Evolutionary conservation across 345 rosid genomes (phyloP), one percentile per base, ranked within the genome.

Genomic region (Fremontodendron californicum): DNA sequence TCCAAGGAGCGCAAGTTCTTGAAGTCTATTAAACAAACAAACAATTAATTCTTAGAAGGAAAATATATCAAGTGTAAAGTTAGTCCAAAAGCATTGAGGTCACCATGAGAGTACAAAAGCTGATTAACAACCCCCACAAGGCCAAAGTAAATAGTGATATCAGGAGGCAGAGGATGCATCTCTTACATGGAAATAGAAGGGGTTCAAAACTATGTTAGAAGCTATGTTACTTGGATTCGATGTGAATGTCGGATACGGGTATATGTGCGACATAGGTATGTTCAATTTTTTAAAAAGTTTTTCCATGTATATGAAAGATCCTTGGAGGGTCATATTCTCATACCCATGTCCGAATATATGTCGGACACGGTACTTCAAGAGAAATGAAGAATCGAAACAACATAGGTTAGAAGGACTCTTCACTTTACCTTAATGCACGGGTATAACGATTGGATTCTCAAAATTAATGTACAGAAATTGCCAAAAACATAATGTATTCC

Each of bases 1-100:
- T 95, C 98, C 84, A 93, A 82, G 55, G 94, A 92, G 77, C 81
- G 82, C 77, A 95, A 86, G 68, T 90, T 91, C 90, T 91, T 95
- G 73, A 93, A 86, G 80, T 88, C 99, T 95, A 81, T 77, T 75
- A 61, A 25, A 51, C 31, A 37, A 40, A 48, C 33, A 27, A 76
- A 60, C 27, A 23, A 25, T 58, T 35, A 29, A 25, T 60, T 60
- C n/a, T 23, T 55, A 25, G 61, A 61, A 61, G 5, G 40, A 25
- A 29, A 51, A 19, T 37, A 49, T 9, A 74, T 11, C 19, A 58
- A 70, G 19, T 8, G 58, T 31, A 55, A 9, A n/a, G 23, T 19
- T 37, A 46, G 33, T 31, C 15, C 27, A 74, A 33, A 73, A 73
- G 46, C 27, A 23, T 23, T 54, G 6, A 54, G 64, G n/a, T 10